Conservation (phyloP, 2,329 filamentous ascomycete species). For the Arthrobotrys musiformis region DNA sequence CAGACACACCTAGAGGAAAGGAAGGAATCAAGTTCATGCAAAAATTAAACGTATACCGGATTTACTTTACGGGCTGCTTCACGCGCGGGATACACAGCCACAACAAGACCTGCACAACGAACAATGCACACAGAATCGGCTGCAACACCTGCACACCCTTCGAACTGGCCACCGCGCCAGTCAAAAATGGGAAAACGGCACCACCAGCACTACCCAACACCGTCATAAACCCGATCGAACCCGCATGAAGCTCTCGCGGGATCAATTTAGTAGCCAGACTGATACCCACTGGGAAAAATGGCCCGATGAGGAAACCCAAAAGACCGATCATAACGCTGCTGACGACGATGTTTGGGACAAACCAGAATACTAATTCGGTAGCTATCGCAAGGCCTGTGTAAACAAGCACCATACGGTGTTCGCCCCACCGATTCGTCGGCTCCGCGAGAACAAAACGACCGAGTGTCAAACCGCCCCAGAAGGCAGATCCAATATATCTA, state of each 20-base stretch:
- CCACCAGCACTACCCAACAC: constrained; percentile 80
- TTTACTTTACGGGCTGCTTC: constrained; percentile 18
- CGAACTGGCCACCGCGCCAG: constrained; percentile 74
- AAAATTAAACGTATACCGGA: background rate
- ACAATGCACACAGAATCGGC: constrained; percentile 68
- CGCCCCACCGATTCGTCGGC: constrained; percentile 77
- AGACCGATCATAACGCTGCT: constrained; percentile 77
- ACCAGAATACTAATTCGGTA: constrained; percentile 80
- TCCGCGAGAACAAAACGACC: constrained; percentile 80
- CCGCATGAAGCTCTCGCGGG: constrained; percentile 77
- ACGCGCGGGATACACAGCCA: constrained; percentile 44
- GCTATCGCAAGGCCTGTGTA: constrained; percentile 74
- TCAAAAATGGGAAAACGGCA: constrained; percentile 73
- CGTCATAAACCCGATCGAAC: constrained; percentile 81
- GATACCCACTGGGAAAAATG: constrained; percentile 79
- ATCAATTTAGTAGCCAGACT: constrained; percentile 79
- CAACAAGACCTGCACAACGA: constrained; percentile 61
- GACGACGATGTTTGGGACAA: constrained; percentile 79
- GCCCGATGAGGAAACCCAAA: constrained; percentile 82
- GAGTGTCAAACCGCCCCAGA: constrained; percentile 84
- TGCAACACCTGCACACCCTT: constrained; percentile 70
- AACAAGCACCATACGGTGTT: constrained; percentile 72
- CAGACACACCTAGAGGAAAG: background rate
- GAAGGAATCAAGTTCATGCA: constrained; percentile 1
- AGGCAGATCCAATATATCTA: constrained; percentile 73